Evolutionary conservation across 2,329 filamentous ascomycete species (phyloP), one percentile per base, ranked within the genome.

Genomic region (Beauveria bassiana): DNA sequence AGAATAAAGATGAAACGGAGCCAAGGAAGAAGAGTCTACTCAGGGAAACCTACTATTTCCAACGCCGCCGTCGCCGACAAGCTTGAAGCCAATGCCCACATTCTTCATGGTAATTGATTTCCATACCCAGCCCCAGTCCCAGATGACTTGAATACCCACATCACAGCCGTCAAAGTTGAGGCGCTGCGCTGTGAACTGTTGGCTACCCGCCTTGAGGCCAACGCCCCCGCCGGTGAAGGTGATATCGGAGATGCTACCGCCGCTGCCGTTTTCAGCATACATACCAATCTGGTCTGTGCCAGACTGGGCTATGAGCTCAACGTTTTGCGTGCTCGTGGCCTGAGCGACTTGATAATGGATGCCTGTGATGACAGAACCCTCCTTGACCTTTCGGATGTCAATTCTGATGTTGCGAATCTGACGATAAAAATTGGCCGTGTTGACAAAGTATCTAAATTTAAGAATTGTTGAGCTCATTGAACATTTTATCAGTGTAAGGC

Each of bases 51-150:
- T 59, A 12, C 34, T 49, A 34, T 24, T 31, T 5, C 38, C 43
- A 18, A 22, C 10, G 2, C 20, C 55, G 26, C 28, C 34, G 7
- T 46, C 55, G 45, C 45, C 45, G 3, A 26, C 18, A 10, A 50
- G 26, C 12, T 38, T 24, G 46, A 62, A 51, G 14, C 61, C 55
- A 42, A 31, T 31, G 8, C 42, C 16, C 20, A 16, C 24, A 26
- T 50, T 46, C 10, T 34, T 20, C 24, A 63, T 50, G 34, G 7
- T 16, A 28, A 61, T 31, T 43, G 38, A 28, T 34, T 57, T 56
- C 63, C 60, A 55, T 3, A 83, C 85, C 84, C 86, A 90, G 40
- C 84, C 81, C 87, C 87, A 90, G 73, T 88, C 82, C 87, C 87
- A 90, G 66, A 87, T 82, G 74, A 88, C 82, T 69, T 80, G 85